Evolutionary conservation across 257 asterid species (phyloP).

Genomic region (Ajuga chamaepitys): DNA sequence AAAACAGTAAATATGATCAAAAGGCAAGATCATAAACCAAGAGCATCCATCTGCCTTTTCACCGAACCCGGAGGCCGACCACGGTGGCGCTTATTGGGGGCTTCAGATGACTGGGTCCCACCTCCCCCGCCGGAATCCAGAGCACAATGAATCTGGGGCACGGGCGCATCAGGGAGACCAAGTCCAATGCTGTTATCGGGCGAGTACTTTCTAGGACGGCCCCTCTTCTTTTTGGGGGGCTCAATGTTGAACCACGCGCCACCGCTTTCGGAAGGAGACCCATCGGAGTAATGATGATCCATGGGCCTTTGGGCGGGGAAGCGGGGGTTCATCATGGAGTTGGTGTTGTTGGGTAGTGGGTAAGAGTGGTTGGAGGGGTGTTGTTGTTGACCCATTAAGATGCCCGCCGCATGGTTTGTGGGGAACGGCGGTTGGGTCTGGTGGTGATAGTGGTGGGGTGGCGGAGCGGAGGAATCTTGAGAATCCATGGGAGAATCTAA

Average conservation of each 20-base stretch:
- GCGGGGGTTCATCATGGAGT: conserved; percentile 35
- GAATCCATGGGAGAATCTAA: conserved; percentile 42
- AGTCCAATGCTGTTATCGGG: conserved; percentile 74
- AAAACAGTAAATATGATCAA: too few relatives aligned
- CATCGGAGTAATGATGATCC: conserved; percentile 50
- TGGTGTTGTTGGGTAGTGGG: conserved; percentile 32
- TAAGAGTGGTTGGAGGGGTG: conserved; percentile 32
- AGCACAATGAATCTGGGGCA: conserved; percentile 27
- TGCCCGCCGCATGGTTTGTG: conserved; percentile 24
- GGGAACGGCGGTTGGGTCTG: conserved; percentile 25
- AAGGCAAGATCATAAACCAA: conserved; percentile 19
- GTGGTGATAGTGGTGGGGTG: conserved; percentile 17
- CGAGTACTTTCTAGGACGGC: conserved; percentile 81
- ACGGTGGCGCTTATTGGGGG: conserved; percentile 28
- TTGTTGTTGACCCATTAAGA: conserved; percentile 30
- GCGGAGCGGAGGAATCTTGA: conserved; percentile 35
- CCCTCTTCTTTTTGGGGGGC: conserved; percentile 69
- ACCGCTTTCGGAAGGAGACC: conserved; percentile 37
- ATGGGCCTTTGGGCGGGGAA: conserved; percentile 30
- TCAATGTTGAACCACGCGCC: conserved; percentile 48
- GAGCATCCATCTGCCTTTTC: conserved; percentile 36
- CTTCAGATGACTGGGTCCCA: conserved; percentile 26
- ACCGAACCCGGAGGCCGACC: conserved; percentile 49
- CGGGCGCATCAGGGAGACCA: conserved; percentile 61
- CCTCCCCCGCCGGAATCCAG: conserved; percentile 31